phyloP scores from a whole-genome alignment of 768 basidiomycete genomes.

The Leccinum disarticulatum region DNA sequence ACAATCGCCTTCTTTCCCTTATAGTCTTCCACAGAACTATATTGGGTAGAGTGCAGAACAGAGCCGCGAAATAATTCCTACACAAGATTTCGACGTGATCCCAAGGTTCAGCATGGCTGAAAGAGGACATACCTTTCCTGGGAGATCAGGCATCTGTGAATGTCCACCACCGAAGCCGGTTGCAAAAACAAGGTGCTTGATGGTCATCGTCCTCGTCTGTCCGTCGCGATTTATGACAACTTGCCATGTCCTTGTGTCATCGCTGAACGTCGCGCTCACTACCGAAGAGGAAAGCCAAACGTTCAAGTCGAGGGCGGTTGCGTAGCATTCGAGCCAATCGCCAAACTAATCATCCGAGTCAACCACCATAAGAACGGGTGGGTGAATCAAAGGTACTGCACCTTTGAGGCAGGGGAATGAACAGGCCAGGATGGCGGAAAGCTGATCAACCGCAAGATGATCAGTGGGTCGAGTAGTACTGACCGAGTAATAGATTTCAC shows the following conservation, averaged over 20 bases:
- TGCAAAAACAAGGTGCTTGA: slow-evolving; percentile 56
- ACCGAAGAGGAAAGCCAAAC: slow-evolving; percentile 56
- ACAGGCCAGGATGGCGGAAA: slow-evolving; percentile 57
- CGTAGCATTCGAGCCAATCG: slow-evolving; percentile 65
- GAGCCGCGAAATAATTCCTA: slow-evolving; percentile 53
- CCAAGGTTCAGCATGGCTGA: background rate
- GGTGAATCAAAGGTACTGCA: slow-evolving; percentile 13
- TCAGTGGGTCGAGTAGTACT: background rate
- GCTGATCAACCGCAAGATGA: slow-evolving; percentile 25
- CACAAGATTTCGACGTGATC: background rate
- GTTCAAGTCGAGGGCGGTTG: slow-evolving; percentile 55
- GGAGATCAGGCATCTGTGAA: slow-evolving; percentile 46
- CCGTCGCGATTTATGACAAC: slow-evolving; percentile 36
- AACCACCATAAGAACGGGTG: background rate
- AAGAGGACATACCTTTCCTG: slow-evolving; percentile 37
- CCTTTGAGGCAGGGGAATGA: slow-evolving; percentile 51
- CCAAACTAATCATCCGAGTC: slow-evolving; percentile 41
- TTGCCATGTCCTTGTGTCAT: slow-evolving; percentile 41
- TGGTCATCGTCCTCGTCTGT: slow-evolving; percentile 34
- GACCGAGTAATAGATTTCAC: slow-evolving; percentile 15
- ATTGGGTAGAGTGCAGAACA: slow-evolving; percentile 52
- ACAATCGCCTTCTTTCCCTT: slow-evolving; percentile 63
- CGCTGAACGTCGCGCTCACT: slow-evolving; percentile 34
- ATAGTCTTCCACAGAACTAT: slow-evolving; percentile 45
- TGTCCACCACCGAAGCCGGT: slow-evolving; percentile 51